These are phyloP conservation scores for Camellia lanceoleosa DNA, from an alignment of 148 eudicot species.

Conservation along the genomic window DNA sequence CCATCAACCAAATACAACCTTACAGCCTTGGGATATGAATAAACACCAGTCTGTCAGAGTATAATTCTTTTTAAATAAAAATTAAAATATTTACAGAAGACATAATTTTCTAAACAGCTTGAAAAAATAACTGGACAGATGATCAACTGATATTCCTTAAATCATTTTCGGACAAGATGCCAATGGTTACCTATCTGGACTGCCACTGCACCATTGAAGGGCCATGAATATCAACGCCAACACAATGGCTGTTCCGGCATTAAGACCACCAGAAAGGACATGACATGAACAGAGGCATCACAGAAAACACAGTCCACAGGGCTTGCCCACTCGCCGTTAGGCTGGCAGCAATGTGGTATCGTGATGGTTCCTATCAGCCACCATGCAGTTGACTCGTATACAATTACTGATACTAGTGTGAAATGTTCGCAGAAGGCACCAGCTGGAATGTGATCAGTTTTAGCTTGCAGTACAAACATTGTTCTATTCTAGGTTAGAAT, in stretches of 20 bases:
- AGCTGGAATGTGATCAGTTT: conserved; percentile 26
- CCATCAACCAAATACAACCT: no score
- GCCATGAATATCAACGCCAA: conserved; percentile 46
- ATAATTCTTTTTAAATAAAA: no score
- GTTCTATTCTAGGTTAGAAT: conserved; percentile 19
- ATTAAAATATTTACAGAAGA: no score
- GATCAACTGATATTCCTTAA: conserved; percentile 30
- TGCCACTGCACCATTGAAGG: conserved; percentile 69
- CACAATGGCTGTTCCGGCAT: conserved; percentile 70
- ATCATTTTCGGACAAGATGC: conserved; percentile 48
- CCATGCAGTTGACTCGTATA: conserved; percentile 71
- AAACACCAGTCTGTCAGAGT: no score
- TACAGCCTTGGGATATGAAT: no score
- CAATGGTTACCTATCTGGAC: conserved; percentile 36
- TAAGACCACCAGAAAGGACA: conserved; percentile 68
- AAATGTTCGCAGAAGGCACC: conserved; percentile 28
- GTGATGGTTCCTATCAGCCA: conserved; percentile 68
- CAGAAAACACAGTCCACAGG: conserved; percentile 56
- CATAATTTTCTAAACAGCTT: no score
- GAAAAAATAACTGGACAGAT: conserved; percentile 14
- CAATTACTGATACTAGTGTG: conserved; percentile 47
- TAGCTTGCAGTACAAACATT: background rate
- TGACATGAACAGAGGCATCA: conserved; percentile 74
- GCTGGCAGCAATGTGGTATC: conserved; percentile 45
- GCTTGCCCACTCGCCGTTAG: conserved; percentile 65